Evolutionary conservation across 1,284 basidiomycete genomes (phyloP), one percentile per base, ranked within the genome.

Genomic region (Ustilago trichophora): DNA sequence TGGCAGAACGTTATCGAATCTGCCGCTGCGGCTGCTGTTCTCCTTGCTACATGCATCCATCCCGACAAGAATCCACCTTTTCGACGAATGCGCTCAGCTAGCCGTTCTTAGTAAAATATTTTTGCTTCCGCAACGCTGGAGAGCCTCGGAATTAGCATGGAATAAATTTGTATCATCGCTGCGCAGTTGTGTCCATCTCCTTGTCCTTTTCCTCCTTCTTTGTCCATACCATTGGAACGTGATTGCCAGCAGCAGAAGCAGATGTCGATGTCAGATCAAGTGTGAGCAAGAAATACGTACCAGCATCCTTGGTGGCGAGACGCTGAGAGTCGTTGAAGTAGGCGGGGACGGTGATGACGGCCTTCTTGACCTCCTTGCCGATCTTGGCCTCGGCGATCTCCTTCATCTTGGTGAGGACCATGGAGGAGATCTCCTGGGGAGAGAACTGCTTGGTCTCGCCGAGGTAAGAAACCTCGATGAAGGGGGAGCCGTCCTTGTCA

Each of bases 341-440:
- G 76, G 87, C 87, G 67, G 87, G 87, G 77, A 87, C 87, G 90
- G 87, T 88, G 80, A 88, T 84, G 75, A 88, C 87, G 69, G 87
- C 87, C 85, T 87, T 87, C 83, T 85, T 86, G 83, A 87, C 87
- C 58, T 84, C 84, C 84, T 86, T 86, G 77, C 86, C 86, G 66
- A 87, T 84, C 83, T 88, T 86, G 78, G 86, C 85, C 83, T 87
- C 87, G 50, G 87, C 85, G 77, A 85, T 86, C 83, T 87, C 95
- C 88, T 95, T 98, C 92, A 98, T 97, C 87, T 98, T 98, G 78
- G 87, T 87, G 77, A 98, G 89, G 76, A 98, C 94, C 95, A 98
- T 98, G 73, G 95, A 90, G 16, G 95, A 98, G 83, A 98, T 95
- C 82, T 87, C 86, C 82, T 86, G 85, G 57, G 86, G 86, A 51